Percentiles rank a stretch among this genome's conserved stretches.
Evolutionary conservation across 768 basidiomycete genomes (phyloP).

Genomic region (Xerocomus brunneocitrinus): DNA sequence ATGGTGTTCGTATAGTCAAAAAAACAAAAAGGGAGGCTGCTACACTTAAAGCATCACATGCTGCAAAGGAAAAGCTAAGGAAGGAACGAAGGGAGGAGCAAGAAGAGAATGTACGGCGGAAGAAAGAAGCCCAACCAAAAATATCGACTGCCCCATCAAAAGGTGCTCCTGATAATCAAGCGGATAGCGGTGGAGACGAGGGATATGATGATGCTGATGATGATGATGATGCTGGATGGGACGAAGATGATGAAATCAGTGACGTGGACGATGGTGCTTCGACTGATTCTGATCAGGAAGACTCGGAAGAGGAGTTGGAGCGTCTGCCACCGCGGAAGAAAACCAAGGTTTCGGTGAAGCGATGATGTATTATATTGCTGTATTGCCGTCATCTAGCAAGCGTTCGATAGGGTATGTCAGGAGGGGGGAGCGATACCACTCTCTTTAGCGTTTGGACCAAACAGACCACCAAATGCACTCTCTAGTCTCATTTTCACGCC

Average conservation of each 20-base stretch:
- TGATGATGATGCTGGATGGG: constrained; percentile 40
- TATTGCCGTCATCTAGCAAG: constrained; percentile 10
- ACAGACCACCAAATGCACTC: constrained; percentile 45
- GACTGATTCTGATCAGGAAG: constrained; percentile 39
- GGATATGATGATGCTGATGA: constrained; percentile 16
- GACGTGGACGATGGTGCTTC: constrained; percentile 47
- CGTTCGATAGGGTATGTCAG: background rate
- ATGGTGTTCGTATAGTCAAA: constrained; percentile 55
- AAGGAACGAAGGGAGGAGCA: constrained; percentile 85
- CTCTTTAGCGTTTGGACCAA: constrained; percentile 20
- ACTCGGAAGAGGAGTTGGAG: constrained; percentile 44
- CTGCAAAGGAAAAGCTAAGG: constrained; percentile 68
- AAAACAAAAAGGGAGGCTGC: constrained; percentile 77
- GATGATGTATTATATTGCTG: constrained; percentile 26
- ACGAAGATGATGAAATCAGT: constrained; percentile 62
- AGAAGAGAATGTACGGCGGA: constrained; percentile 83
- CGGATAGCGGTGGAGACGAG: constrained; percentile 39
- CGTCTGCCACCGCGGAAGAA: constrained; percentile 49
- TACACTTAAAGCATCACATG: constrained; percentile 67
- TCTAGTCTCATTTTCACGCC: constrained; percentile 79
- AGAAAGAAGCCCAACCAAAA: constrained; percentile 48
- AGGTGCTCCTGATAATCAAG: constrained; percentile 36
- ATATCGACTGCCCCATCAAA: constrained; percentile 22
- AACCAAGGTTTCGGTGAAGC: constrained; percentile 45
- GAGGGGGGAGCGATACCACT: constrained; percentile 16